Evolutionary conservation across 2,329 filamentous ascomycete species (phyloP).

Genomic region (Zymoseptoria ardabiliae): DNA sequence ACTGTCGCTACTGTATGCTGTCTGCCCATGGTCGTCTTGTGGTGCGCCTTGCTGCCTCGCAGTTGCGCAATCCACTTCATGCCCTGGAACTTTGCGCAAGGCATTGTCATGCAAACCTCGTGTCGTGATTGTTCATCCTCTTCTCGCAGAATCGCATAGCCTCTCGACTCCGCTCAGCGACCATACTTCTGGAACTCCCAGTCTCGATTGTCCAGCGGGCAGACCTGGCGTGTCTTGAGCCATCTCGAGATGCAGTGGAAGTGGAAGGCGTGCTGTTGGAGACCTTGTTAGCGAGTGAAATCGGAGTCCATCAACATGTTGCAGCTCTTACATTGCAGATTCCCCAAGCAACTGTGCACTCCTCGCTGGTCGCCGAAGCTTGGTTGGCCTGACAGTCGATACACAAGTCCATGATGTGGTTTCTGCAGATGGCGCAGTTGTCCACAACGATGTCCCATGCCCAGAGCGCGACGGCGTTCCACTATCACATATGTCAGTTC

Average conservation of each 20-base stretch:
- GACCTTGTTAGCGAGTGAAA: conserved; percentile 1
- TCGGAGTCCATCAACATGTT: background rate
- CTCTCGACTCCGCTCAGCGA: conserved; percentile 39
- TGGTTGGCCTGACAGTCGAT: conserved; percentile 99
- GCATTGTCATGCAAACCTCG: background rate
- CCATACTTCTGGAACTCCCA: conserved; percentile 99
- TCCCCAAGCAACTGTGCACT: conserved; percentile 98
- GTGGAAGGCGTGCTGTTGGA: conserved; percentile 84
- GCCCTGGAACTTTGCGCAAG: background rate
- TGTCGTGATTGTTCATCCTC: background rate
- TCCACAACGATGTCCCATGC: conserved; percentile 99
- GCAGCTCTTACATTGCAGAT: conserved; percentile 87
- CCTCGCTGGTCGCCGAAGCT: conserved; percentile 90
- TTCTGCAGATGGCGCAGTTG: conserved; percentile 98
- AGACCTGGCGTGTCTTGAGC: conserved; percentile 98
- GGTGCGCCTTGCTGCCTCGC: background rate
- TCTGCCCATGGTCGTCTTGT: background rate
- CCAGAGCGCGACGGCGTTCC: conserved; percentile 97
- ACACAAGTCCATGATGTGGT: conserved; percentile 99
- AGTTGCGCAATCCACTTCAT: background rate
- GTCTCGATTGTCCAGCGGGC: conserved; percentile 92
- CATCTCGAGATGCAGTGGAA: conserved; percentile 99
- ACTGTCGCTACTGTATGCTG: background rate
- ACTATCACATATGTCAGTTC: conserved; percentile 48
- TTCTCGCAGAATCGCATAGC: background rate